Percentiles rank a stretch among this genome's conserved stretches.
These are phyloP conservation scores for Papiliotrema terrestris DNA, from an alignment of 1,284 basidiomycete species.

Conservation along the genomic window DNA sequence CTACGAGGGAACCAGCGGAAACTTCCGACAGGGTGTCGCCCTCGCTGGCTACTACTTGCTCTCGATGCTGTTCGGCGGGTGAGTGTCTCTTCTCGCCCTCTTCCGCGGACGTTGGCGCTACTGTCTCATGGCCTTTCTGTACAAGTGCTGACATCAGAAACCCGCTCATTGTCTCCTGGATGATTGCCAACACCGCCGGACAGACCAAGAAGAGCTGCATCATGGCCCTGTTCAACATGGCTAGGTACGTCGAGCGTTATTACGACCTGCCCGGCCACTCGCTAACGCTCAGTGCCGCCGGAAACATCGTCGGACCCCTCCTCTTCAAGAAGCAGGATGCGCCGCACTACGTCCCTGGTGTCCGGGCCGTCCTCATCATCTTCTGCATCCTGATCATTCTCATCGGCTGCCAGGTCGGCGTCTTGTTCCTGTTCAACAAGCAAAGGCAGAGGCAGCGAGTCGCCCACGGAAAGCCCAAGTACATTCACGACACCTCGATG, in stretches of 20 bases:
- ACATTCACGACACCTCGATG: slow-evolving; percentile 45
- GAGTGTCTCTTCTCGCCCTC: neutral
- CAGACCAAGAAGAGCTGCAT: slow-evolving; percentile 49
- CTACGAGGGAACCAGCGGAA: slow-evolving; percentile 6
- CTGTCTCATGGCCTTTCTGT: no score
- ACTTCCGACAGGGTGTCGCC: slow-evolving; percentile 26
- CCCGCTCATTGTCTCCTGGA: slow-evolving; percentile 48
- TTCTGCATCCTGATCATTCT: slow-evolving; percentile 38
- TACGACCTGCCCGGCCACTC: neutral
- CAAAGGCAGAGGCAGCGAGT: slow-evolving; percentile 41
- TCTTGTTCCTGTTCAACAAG: slow-evolving; percentile 41
- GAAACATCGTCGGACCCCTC: slow-evolving; percentile 18
- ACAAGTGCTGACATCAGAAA: no score
- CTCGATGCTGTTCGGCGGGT: slow-evolving; percentile 46
- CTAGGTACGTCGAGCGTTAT: neutral
- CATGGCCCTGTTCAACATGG: slow-evolving; percentile 35
- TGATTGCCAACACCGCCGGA: slow-evolving; percentile 49
- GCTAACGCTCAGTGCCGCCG: neutral
- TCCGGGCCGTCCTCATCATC: slow-evolving; percentile 38
- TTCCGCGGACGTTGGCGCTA: no score
- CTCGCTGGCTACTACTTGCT: slow-evolving; percentile 50
- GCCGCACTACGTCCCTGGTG: slow-evolving; percentile 41
- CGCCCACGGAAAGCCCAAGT: slow-evolving; percentile 41
- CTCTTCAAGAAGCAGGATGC: slow-evolving; percentile 44
- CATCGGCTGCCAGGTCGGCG: slow-evolving; percentile 31